Conservation (phyloP, 148 eudicot genomes). For the Gaultheria prostrata region DNA sequence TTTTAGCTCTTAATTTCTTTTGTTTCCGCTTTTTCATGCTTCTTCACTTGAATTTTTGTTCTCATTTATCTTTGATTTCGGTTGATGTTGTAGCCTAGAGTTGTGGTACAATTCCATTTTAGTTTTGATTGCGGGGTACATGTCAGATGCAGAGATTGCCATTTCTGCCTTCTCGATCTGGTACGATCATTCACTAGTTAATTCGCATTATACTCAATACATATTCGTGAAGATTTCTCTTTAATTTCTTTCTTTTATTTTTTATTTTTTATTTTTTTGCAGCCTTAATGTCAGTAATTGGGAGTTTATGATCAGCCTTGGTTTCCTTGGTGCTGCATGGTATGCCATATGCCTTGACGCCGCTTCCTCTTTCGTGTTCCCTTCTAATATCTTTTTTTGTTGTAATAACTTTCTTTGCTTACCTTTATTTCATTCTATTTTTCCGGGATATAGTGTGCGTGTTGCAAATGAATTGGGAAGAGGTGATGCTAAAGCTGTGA, state of each 20-base stretch:
- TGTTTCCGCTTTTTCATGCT: background rate
- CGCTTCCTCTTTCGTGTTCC: background rate
- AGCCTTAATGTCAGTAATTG: slow-evolving; percentile 64
- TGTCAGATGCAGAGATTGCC: slow-evolving; percentile 59
- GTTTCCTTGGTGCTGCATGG: slow-evolving; percentile 67
- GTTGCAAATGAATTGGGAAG: slow-evolving; percentile 76
- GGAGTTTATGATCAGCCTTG: slow-evolving; percentile 67
- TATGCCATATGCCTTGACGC: slow-evolving; percentile 14
- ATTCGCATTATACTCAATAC: background rate
- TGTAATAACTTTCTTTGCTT: background rate
- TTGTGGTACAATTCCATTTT: slow-evolving; percentile 72
- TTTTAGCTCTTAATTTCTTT: background rate
- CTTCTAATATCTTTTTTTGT: background rate
- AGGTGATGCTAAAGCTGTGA: slow-evolving; percentile 62
- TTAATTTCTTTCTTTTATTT: background rate
- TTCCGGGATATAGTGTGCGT: slow-evolving; percentile 41
- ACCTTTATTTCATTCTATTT: background rate
- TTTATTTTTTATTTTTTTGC: slow-evolving; percentile 17
- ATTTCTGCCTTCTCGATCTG: slow-evolving; percentile 82
- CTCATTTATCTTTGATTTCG: background rate
- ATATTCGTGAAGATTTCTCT: background rate
- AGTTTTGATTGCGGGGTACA: slow-evolving; percentile 62
- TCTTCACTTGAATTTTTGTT: background rate
- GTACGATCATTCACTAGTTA: slow-evolving; percentile 18
- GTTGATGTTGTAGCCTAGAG: slow-evolving; percentile 43